Conservation (phyloP, 768 basidiomycete species). For the Suillus clintonianus region DNA sequence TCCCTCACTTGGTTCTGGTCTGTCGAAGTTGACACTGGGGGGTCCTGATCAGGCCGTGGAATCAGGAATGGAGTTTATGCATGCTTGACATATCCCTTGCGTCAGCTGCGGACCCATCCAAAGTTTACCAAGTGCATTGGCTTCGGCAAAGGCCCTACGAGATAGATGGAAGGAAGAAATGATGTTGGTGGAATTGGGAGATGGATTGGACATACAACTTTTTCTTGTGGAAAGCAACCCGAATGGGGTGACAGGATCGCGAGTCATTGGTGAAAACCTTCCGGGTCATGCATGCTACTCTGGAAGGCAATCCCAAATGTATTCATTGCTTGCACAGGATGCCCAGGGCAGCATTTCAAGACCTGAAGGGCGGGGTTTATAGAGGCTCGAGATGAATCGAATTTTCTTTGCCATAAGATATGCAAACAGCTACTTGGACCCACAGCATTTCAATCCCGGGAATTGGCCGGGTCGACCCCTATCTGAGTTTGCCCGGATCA, state of each 20-base stretch:
- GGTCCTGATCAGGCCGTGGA: not conserved
- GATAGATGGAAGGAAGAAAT: slow-evolving; percentile 9
- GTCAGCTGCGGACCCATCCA: not conserved
- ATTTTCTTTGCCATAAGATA: too few relatives aligned
- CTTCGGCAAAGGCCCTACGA: too few relatives aligned
- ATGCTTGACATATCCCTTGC: not conserved
- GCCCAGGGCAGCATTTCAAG: not conserved
- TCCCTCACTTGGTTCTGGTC: too few relatives aligned
- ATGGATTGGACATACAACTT: not conserved
- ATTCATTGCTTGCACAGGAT: not conserved
- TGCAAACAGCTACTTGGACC: too few relatives aligned
- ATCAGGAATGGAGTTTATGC: not conserved
- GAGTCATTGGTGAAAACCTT: not conserved
- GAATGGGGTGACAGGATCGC: not conserved
- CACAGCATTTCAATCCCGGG: not conserved
- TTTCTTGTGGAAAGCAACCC: not conserved
- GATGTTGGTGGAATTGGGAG: not conserved
- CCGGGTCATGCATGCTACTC: not conserved
- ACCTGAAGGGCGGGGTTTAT: not conserved
- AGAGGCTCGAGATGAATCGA: not conserved
- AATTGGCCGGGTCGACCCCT: not conserved
- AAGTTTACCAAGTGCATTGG: slow-evolving; percentile 11
- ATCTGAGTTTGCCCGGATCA: not conserved
- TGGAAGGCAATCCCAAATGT: not conserved
- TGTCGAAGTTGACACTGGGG: not conserved